Conservation (phyloP, 2,329 filamentous ascomycete genomes). For the Thielaviopsis euricoi region DNA sequence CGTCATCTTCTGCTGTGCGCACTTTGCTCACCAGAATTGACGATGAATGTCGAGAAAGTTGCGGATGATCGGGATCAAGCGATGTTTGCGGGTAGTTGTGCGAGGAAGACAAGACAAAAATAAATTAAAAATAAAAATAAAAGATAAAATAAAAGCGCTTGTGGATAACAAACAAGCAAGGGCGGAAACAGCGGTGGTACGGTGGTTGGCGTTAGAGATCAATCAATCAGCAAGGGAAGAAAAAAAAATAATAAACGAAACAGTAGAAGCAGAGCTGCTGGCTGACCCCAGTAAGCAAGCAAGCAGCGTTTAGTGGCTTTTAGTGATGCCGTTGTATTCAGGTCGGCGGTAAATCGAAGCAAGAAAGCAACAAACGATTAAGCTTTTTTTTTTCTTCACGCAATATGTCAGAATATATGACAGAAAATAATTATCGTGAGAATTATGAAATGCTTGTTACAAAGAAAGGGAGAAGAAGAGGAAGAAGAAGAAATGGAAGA, state of each 20-base stretch:
- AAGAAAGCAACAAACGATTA: neutral
- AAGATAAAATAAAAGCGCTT: too few relatives aligned
- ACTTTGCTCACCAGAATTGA: neutral
- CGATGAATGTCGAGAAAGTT: neutral
- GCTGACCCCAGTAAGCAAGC: neutral
- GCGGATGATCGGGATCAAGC: neutral
- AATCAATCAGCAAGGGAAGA: neutral
- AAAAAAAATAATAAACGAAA: neutral
- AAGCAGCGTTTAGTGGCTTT: too few relatives aligned
- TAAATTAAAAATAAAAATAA: neutral
- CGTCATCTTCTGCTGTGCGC: slow-evolving; percentile 1
- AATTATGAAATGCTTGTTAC: too few relatives aligned
- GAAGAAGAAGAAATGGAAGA: neutral
- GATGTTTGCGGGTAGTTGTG: neutral
- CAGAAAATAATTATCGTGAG: too few relatives aligned
- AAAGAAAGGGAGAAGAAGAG: too few relatives aligned
- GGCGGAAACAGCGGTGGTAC: neutral
- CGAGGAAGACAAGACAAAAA: neutral
- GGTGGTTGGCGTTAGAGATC: neutral
- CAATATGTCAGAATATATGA: neutral
- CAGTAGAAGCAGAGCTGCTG: neutral
- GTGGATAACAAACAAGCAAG: neutral
- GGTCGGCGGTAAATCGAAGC: too few relatives aligned
- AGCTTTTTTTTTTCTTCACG: neutral
- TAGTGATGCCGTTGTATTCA: too few relatives aligned